Base-by-base conservation (phyloP, 768 basidiomycete genomes). In the Gymnopilus dilepis region DNA sequence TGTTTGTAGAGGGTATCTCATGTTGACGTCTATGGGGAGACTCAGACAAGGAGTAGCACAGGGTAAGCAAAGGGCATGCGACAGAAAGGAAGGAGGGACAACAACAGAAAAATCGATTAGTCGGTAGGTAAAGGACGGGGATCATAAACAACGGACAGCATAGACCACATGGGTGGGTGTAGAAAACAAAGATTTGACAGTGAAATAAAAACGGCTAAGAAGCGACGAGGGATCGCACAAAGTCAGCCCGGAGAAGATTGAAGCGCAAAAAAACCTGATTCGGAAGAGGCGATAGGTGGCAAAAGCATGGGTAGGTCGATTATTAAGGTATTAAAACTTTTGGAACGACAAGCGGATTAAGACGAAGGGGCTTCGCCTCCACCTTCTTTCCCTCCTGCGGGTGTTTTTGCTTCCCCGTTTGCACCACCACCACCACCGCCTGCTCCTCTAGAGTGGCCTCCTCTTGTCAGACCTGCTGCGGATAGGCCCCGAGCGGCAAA, bases 401-500 rank as follows among this genome's bases (percentile, higher is more conserved):
- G 17, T 50, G 47, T 64, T 19, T 58, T 53, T 7, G 48, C 48
- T 8, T 52, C 47, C 8, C 50, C 41, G 15, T 42, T 55, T 37
- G 52, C 28, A 33, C 52, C 42, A 11, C 37, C 28, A 24, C 40
- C 61, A 4, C 37, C 28, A 33, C 52, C 42, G 11, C 37, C 28
- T 24, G 45, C 61, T 5, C 37, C 62, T 60, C 69, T 65, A 8
- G 43, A 59, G 22, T 61, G 57, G 13, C 66, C 67, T 3, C 77
- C 77, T 55, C 77, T 70, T 6, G 82, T 87, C 64, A 94, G 76
- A 3, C 92, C 92, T 15, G 90, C 91, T 8, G 87, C 86, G 4
- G 86, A 84, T 56, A 92, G 82, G 12, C 85, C 85, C 61, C 90
- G 78, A 12, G 85, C 81, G n/a, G 83, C 87, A 67, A 80, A 92